Percentiles rank a stretch among this genome's conserved stretches.
Evolutionary conservation across 371 early-diverging fungal species (phyloP).

Genomic region (Mortierella sp.): DNA sequence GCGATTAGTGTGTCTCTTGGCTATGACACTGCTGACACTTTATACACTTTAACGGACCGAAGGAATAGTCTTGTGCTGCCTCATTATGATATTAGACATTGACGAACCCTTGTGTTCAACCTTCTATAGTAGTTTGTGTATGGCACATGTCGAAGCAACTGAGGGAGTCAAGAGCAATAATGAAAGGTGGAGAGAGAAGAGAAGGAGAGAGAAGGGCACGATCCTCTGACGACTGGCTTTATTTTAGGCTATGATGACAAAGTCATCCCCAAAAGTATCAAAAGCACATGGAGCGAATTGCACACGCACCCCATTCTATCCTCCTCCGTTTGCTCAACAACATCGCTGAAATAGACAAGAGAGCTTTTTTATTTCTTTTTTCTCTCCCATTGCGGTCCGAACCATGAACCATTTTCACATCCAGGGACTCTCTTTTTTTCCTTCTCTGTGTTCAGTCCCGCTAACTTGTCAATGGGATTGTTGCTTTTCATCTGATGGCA

Average conservation of each 20-base stretch:
- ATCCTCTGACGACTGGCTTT: background rate
- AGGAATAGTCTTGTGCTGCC: background rate
- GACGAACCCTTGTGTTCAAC: background rate
- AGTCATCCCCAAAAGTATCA: background rate
- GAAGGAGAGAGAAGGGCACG: background rate
- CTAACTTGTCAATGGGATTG: background rate
- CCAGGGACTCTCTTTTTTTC: background rate
- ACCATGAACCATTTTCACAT: background rate
- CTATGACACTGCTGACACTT: background rate
- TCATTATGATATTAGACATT: background rate
- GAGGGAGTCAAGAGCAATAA: background rate
- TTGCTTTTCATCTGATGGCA: background rate
- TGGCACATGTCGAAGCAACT: background rate
- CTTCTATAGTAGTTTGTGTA: background rate
- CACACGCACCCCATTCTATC: background rate
- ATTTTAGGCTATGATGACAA: background rate
- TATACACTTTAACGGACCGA: conserved; percentile 8
- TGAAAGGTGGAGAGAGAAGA: background rate
- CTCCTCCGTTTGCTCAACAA: background rate
- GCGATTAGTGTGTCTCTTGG: background rate
- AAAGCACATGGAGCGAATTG: conserved; percentile 9
- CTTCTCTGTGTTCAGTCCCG: background rate
- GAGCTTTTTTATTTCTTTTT: background rate
- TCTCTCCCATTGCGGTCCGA: background rate
- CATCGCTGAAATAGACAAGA: background rate